Evolutionary conservation across 495 filamentous ascomycete species (phyloP), one percentile per base, ranked within the genome.

Genomic region (Daldinia loculata): DNA sequence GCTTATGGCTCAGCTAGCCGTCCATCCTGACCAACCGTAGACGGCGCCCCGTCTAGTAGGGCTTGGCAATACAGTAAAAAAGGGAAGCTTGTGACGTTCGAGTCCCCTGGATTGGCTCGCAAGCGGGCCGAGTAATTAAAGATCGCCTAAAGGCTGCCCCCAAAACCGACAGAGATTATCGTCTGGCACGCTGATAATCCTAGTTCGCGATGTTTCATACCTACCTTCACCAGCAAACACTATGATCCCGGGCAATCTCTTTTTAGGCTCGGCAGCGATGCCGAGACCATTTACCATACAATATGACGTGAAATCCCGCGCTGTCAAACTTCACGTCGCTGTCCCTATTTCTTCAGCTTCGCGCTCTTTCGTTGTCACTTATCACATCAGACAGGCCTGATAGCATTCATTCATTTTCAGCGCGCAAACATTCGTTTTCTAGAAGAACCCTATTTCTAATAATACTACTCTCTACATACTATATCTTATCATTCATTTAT

Each of bases 51-150:
- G 61, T 48, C 36, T 34, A 26, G 22, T 66, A 45, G n/a, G 63
- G 52, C 65, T 70, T 38, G 72, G 61, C 62, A 53, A 26, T 68
- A 51, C 62, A 67, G 71, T 74, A 66, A 72, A 75, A 67, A 61
- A 15, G 50, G 75, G 67, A 63, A 77, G 75, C 72, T 70, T 75
- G 66, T 77, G 75, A 75, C 72, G 69, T 76, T 53, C 56, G 56
- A 56, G 62, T 26, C 22, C 55, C 66, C 43, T 32, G 61, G 50
- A 72, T 68, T 67, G 65, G 68, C 48, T 61, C 53, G 59, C 36
- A 5, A 17, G 63, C 63, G 38, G 56, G 29, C 66, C 71, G 36
- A 53, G 45, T 70, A 70, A 74, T 70, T 74, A 74, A 70, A 67
- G 62, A 71, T 70, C 59, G 43, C 58, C 71, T 22, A 60, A 34